Conservation (phyloP, 306 rosid genomes). For the Dalbergia oliveri region DNA sequence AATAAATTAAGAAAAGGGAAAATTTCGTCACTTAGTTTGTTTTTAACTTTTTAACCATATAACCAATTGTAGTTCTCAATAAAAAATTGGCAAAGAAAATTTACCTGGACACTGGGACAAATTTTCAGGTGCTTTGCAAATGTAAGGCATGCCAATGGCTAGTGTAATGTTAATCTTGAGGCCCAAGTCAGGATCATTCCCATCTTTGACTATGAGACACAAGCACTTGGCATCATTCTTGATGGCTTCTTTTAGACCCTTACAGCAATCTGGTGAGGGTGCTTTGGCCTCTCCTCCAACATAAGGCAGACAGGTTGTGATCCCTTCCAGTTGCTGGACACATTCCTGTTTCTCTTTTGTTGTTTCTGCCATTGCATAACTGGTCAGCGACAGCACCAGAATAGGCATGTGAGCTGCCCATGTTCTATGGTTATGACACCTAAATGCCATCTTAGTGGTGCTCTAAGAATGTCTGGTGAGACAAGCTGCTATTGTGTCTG, state of each 20-base stretch:
- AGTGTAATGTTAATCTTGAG: constrained; percentile 62
- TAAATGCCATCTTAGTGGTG: no score
- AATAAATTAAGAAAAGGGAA: neutral
- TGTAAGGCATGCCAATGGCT: constrained; percentile 55
- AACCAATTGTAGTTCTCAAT: no score
- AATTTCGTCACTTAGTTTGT: neutral
- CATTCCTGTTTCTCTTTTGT: constrained; percentile 59
- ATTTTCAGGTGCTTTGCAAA: constrained; percentile 63
- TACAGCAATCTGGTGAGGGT: constrained; percentile 35
- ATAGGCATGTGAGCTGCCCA: no score
- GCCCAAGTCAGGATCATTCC: constrained; percentile 64
- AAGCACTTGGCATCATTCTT: constrained; percentile 62
- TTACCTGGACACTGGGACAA: constrained; percentile 68
- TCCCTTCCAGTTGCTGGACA: constrained; percentile 49
- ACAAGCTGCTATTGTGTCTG: no score
- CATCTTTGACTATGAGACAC: constrained; percentile 60
- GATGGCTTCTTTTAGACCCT: constrained; percentile 66
- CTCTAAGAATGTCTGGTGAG: no score
- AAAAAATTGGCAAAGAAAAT: neutral
- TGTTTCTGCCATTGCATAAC: constrained; percentile 45
- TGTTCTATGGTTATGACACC: no score
- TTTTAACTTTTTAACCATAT: neutral
- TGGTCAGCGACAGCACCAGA: no score
- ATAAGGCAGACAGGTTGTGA: constrained; percentile 69
- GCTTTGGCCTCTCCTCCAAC: constrained; percentile 65